phyloP scores from a whole-genome alignment of 73 alveolate species.

The Tetrahymena thermophila region DNA sequence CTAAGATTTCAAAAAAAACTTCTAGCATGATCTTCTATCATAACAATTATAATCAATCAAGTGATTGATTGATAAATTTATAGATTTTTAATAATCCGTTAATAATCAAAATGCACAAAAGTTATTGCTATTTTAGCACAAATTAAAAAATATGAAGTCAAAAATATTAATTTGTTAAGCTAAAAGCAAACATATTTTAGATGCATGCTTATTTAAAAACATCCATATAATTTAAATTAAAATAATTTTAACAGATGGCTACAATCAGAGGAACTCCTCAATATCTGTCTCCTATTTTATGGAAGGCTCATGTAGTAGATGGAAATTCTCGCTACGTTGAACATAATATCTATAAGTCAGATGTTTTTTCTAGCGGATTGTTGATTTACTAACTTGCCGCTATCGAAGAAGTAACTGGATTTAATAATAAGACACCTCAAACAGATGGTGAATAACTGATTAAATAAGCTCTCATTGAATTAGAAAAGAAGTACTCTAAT shows the following conservation, averaged over 20 bases:
- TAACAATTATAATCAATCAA: too few relatives aligned
- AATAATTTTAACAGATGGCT: slow-evolving; percentile 52
- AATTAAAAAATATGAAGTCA: background rate
- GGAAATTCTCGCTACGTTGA: slow-evolving; percentile 89
- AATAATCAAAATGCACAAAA: background rate
- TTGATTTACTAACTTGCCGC: slow-evolving; percentile 83
- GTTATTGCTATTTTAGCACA: background rate
- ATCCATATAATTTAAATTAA: background rate
- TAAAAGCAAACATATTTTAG: background rate
- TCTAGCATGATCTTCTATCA: too few relatives aligned
- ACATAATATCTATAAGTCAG: slow-evolving; percentile 91
- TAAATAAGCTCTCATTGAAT: slow-evolving; percentile 58
- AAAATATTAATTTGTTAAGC: background rate
- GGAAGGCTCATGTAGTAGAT: slow-evolving; percentile 95
- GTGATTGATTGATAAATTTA: background rate
- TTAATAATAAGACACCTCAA: slow-evolving; percentile 72
- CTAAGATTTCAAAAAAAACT: too few relatives aligned
- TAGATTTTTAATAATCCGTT: background rate
- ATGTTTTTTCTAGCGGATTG: slow-evolving; percentile 91
- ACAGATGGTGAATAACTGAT: slow-evolving; percentile 86
- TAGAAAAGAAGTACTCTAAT: slow-evolving; percentile 52
- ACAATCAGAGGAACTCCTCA: slow-evolving; percentile 97
- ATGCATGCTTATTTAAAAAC: background rate
- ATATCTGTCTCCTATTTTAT: slow-evolving; percentile 84
- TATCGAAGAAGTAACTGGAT: slow-evolving; percentile 92